A percentile compares a stretch with the other conserved stretches of the same genome.
phyloP scores from a whole-genome alignment of 2,329 filamentous ascomycete genomes.

The Fusarium anthophilum region DNA sequence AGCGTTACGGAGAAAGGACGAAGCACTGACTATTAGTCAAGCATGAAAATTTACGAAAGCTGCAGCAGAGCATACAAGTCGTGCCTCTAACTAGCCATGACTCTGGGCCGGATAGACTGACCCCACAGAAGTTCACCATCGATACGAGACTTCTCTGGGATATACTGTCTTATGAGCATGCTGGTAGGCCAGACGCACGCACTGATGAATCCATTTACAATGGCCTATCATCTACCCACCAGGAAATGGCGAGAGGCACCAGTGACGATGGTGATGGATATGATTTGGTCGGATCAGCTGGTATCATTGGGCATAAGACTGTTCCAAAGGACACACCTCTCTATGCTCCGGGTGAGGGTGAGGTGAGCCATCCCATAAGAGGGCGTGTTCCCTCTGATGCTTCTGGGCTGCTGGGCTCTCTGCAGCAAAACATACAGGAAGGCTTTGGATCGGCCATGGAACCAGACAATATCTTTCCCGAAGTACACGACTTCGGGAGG shows the following conservation, averaged over 20 bases:
- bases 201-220: not conserved
- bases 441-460: not conserved
- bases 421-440: not conserved
- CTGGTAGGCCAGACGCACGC: not conserved
- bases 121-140: not conserved
- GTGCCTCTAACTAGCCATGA: rapidly evolving
- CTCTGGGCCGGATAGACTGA: rapidly evolving
- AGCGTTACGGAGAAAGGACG: rapidly evolving
- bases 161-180: not conserved
- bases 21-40: rapidly evolving
- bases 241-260: not conserved
- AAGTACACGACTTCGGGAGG: not conserved
- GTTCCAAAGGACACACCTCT: not conserved
- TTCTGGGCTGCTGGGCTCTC: not conserved
- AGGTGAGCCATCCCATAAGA: not conserved
- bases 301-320: not conserved
- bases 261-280: not conserved
- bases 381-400: not conserved
- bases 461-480: not conserved
- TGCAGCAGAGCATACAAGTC: not conserved
- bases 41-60: not conserved
- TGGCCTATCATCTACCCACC: not conserved
- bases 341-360: not conserved
- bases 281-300: not conserved
- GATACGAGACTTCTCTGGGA: not conserved